phyloP scores from a whole-genome alignment of 2,329 filamentous ascomycete genomes.

The Trematosphaeria pertusa region DNA sequence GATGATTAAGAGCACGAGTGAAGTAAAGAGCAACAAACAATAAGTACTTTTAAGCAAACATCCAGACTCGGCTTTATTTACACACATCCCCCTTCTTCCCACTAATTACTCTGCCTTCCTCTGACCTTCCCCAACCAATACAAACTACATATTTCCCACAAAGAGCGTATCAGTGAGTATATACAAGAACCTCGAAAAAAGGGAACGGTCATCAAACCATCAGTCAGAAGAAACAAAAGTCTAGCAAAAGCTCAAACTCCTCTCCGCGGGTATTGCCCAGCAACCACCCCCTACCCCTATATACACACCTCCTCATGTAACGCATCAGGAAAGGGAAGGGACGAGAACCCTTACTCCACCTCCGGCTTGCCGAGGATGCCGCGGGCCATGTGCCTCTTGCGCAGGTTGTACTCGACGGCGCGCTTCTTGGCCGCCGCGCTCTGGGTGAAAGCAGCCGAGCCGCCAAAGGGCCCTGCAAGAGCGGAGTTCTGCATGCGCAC shows the following conservation, averaged over 20 bases:
- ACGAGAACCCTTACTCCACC: constrained; percentile 22
- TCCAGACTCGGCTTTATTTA: neutral
- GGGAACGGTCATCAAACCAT: constrained; percentile 5
- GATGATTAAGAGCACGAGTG: neutral
- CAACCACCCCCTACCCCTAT: constrained; percentile 14
- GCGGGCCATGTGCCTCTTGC: constrained; percentile 46
- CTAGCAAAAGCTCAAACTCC: neutral
- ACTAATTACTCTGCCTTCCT: too few species aligned
- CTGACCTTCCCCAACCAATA: too few species aligned
- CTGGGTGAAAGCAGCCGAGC: constrained; percentile 71
- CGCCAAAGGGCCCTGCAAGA: constrained; percentile 70
- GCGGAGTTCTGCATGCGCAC: constrained; percentile 69
- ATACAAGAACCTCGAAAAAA: constrained; percentile 6
- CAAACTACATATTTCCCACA: neutral
- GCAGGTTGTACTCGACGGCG: constrained; percentile 62
- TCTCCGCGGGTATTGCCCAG: constrained; percentile 17
- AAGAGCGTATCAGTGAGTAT: constrained; percentile 12
- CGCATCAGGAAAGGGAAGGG: neutral
- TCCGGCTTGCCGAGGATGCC: constrained; percentile 42
- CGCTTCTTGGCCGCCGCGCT: constrained; percentile 65
- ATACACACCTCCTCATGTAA: neutral
- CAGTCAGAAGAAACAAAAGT: constrained; percentile 5
- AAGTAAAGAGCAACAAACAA: neutral
- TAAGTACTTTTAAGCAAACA: neutral
- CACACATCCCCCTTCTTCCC: neutral